Evolutionary conservation across 2,329 filamentous ascomycete species (phyloP).

Genomic region (Trichoderma cornu-damae): DNA sequence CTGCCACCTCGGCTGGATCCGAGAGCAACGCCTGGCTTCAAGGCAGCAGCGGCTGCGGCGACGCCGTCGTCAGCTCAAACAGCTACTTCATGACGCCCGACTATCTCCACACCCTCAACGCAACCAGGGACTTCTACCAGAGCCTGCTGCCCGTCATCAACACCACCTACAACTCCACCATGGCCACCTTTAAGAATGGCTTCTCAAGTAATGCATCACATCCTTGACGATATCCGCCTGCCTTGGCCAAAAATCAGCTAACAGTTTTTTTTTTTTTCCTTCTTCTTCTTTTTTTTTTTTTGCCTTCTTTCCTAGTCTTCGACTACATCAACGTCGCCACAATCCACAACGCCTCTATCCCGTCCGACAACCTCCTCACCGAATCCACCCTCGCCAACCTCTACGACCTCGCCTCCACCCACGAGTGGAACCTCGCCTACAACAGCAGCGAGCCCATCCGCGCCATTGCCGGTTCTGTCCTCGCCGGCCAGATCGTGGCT

Average conservation of each 20-base stretch:
- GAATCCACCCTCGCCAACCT: slow-evolving; percentile 56
- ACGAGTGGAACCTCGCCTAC: slow-evolving; percentile 80
- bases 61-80: slow-evolving; percentile 50
- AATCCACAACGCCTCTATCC: slow-evolving; percentile 58
- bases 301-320: slow-evolving; percentile 46
- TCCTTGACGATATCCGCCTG: too few relatives aligned
- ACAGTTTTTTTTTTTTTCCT: too few relatives aligned
- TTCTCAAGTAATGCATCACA: slow-evolving; percentile 50
- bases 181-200: slow-evolving; percentile 53
- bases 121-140: slow-evolving; percentile 57
- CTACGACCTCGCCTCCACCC: slow-evolving; percentile 66
- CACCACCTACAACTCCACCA: slow-evolving; percentile 42
- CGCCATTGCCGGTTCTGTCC: slow-evolving; percentile 53
- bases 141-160: slow-evolving; percentile 51
- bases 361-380: slow-evolving; percentile 55
- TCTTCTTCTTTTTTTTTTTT: too few relatives aligned
- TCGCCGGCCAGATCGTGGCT: slow-evolving; percentile 51
- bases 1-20: slow-evolving; percentile 49
- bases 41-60: slow-evolving; percentile 52
- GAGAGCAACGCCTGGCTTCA: slow-evolving; percentile 57
- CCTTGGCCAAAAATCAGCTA: too few relatives aligned
- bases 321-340: slow-evolving; percentile 56
- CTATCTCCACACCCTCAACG: slow-evolving; percentile 40
- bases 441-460: slow-evolving; percentile 65
- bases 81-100: slow-evolving; percentile 47